Conservation (phyloP, 73 alveolate species). For the Effrenium voratum region DNA sequence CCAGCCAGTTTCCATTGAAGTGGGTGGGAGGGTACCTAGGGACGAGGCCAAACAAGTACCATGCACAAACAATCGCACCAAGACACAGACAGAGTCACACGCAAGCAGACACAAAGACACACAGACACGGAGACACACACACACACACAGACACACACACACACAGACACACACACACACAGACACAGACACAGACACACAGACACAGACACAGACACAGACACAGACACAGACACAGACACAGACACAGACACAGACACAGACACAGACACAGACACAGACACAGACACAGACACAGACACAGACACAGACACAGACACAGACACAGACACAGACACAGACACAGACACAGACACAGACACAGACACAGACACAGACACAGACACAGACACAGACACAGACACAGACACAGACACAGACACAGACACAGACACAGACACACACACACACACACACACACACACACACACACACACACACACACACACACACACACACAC, state of each 20-base stretch:
- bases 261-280: not conserved
- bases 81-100: too few species aligned
- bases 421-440: not conserved
- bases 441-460: not conserved
- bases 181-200: not conserved
- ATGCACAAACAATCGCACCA: too few species aligned
- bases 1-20: too few species aligned
- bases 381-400: not conserved
- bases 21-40: too few species aligned
- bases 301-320: not conserved
- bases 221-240: not conserved
- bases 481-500: not conserved
- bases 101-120: too few species aligned
- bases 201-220: not conserved
- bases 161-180: not conserved
- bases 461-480: too few species aligned
- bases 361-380: not conserved
- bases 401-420: not conserved
- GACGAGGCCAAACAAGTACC: too few species aligned
- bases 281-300: not conserved
- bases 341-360: not conserved
- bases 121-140: too few species aligned
- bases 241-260: constrained; percentile 4
- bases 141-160: not conserved
- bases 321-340: not conserved